Conservation (phyloP, 2,329 filamentous ascomycete species). For the Bipolaris oryzae region DNA sequence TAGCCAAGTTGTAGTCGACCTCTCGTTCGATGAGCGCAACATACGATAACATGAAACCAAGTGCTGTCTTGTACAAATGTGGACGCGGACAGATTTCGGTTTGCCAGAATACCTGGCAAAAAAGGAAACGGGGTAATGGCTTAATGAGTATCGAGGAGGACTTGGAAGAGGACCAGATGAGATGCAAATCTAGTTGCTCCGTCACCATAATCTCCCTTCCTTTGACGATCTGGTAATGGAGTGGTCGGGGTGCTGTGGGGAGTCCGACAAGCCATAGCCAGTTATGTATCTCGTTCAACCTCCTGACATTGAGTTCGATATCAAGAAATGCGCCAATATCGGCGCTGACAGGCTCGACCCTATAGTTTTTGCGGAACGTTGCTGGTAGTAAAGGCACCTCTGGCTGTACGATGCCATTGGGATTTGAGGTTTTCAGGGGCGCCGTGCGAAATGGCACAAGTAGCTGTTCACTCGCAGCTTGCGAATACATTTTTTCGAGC, state of each 20-base stretch:
- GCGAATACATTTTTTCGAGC: not conserved
- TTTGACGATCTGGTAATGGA: slow-evolving; percentile 30
- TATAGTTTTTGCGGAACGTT: slow-evolving; percentile 25
- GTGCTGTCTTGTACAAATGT: slow-evolving; percentile 23
- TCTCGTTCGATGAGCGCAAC: slow-evolving; percentile 29
- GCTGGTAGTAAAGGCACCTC: slow-evolving; percentile 20
- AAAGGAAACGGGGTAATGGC: slow-evolving; percentile 28
- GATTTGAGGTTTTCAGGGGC: slow-evolving; percentile 4
- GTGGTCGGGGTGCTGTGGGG: slow-evolving; percentile 22
- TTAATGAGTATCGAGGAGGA: slow-evolving; percentile 27
- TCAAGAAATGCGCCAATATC: slow-evolving; percentile 25
- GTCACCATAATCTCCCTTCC: slow-evolving; percentile 28
- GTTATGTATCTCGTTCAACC: slow-evolving; percentile 25
- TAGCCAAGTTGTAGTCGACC: slow-evolving; percentile 27
- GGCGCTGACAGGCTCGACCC: slow-evolving; percentile 19
- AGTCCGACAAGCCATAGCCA: slow-evolving; percentile 31
- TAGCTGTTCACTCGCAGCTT: not conserved
- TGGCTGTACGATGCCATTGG: not conserved
- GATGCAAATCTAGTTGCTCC: slow-evolving; percentile 31
- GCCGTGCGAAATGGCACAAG: slow-evolving; percentile 21
- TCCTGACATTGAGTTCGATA: slow-evolving; percentile 21
- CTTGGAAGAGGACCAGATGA: slow-evolving; percentile 24
- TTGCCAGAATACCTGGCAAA: slow-evolving; percentile 27
- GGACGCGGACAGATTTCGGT: slow-evolving; percentile 21
- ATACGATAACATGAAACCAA: slow-evolving; percentile 29